Evolutionary conservation across 257 asterid genomes (phyloP), one percentile per base, ranked within the genome.

Genomic region (Petunia secreta): DNA sequence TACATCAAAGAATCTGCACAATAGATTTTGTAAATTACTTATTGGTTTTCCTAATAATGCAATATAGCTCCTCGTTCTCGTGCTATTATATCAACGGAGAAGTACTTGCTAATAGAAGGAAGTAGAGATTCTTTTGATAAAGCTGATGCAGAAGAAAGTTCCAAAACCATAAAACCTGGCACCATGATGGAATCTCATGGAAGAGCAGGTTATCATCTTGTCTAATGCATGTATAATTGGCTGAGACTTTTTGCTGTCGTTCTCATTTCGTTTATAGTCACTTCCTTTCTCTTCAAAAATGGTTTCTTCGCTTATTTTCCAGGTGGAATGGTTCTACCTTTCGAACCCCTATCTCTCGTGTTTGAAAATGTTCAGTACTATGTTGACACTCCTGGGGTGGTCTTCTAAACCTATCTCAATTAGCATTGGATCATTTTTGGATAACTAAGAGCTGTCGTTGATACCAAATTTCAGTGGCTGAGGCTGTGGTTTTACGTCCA

Each of bases 61-160:
- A 78, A 84, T 88, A 92, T 88, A 92, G 97, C 97, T 87, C 78
- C 91, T 63, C 86, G 89, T 82, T 83, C 94, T 82, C 92, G 92
- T 43, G 92, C 92, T 65, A 91, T 92, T 76, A 87, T 92, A 75
- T 92, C 97, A 81, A 86, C 57, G 0, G 92, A 89, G 46, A 87
- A 88, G 63, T 83, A 85, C 57, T 80, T 88, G 38, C 84, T 86
- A 83, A 87, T 86, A 57, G 78, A 73, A 82, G 86, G 81, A 83
- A 78, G 82, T 64, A 83, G 63, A 63, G 90, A 85, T 79, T 57
- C 46, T 9, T 80, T 65, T 10, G 25, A 64, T 78, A 77, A 81
- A 73, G 63, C 62, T 50, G 63, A 59, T 40, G 54, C 77, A 62
- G 67, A 81, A 62, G 67, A 83, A 44, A 77, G 34, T 40, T 54